These are phyloP conservation scores for Trypanosoma rangeli DNA, from an alignment of 208 protist species.

Conservation along the genomic window DNA sequence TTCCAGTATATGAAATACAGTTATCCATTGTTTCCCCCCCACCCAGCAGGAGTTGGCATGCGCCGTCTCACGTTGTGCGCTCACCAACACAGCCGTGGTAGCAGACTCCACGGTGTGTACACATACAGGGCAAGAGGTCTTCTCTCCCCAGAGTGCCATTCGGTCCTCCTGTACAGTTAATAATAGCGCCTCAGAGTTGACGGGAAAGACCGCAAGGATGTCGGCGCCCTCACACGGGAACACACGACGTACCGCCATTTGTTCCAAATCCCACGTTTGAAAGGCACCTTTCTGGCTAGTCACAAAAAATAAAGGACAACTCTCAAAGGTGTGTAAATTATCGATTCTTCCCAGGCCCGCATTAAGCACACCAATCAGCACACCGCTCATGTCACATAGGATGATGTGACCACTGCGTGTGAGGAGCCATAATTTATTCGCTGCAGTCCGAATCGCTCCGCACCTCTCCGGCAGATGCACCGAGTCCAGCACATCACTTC, in stretches of 20 bases:
- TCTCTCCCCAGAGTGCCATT: conserved; percentile 8
- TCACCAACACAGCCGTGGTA: conserved; percentile 1
- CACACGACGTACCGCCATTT: background rate
- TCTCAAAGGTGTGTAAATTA: conserved; percentile 8
- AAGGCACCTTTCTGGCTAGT: conserved; percentile 20
- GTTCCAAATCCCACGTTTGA: conserved; percentile 19
- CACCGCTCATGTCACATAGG: conserved; percentile 16
- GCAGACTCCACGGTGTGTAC: conserved; percentile 3
- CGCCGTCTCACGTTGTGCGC: background rate
- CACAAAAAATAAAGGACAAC: conserved; percentile 18
- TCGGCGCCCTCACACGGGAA: conserved; percentile 12
- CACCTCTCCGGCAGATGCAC: conserved; percentile 16
- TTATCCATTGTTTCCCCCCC: conserved; percentile 23
- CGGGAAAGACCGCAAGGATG: conserved; percentile 13
- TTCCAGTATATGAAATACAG: conserved; percentile 15
- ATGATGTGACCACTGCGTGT: conserved; percentile 7
- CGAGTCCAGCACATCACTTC: conserved; percentile 18
- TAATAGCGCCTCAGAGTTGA: background rate
- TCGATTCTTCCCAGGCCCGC: background rate
- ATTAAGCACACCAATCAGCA: conserved; percentile 22
- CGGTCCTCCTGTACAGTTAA: conserved; percentile 15
- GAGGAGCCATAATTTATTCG: conserved; percentile 17
- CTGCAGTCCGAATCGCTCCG: background rate
- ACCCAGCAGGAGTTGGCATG: conserved; percentile 14
- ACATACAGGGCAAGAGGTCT: background rate